phyloP scores from a whole-genome alignment of 495 filamentous ascomycete genomes.

The Cudoniella acicularis region DNA sequence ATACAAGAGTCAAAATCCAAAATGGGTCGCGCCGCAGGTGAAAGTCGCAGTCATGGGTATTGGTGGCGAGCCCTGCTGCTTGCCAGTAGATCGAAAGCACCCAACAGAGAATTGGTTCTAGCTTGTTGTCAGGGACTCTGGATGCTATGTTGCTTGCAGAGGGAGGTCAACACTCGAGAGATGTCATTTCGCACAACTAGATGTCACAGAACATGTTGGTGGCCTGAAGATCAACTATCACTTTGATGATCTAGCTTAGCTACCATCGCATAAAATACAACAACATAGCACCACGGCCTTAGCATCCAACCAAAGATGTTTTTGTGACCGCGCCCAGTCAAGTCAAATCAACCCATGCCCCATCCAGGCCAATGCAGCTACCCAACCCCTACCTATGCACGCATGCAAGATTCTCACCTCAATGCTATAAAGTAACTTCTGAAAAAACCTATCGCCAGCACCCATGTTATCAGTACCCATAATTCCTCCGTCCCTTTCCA shows the following conservation, averaged over 20 bases:
- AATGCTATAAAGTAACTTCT: not conserved
- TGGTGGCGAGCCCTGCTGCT: not conserved
- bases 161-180: not conserved
- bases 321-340: not conserved
- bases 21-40: not conserved
- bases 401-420: not conserved
- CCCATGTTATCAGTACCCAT: not conserved
- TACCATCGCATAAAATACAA: slow-evolving; percentile 1
- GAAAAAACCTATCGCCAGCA: not conserved
- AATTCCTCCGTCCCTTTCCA: not conserved
- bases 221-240: not conserved
- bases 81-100: too few relatives aligned
- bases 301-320: not conserved
- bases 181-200: too few relatives aligned
- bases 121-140: too few relatives aligned
- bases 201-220: not conserved
- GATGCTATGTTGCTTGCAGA: not conserved
- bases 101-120: too few relatives aligned
- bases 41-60: not conserved
- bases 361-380: not conserved
- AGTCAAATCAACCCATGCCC: not conserved
- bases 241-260: not conserved
- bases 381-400: not conserved
- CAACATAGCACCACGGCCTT: not conserved
- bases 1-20: too few relatives aligned